Evolutionary conservation across 768 basidiomycete genomes (phyloP), one percentile per base, ranked within the genome.

Genomic region (Daedalea quercina): DNA sequence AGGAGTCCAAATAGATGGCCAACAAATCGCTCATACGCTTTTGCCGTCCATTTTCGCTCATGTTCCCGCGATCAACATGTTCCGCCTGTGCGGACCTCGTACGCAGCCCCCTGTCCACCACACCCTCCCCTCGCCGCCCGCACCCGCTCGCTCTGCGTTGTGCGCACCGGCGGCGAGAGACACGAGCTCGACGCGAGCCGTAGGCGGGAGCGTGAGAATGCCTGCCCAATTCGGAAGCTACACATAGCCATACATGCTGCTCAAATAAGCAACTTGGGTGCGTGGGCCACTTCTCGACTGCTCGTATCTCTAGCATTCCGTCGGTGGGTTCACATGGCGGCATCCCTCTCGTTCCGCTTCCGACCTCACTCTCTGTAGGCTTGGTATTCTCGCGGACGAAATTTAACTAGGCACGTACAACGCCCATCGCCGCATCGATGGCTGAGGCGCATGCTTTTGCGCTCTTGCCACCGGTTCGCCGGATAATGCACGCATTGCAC

Each of bases 1-100:
- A 44, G 41, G 44, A 46, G 52, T 44, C 56, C 59, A 55, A 60
- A 60, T 54, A 56, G 50, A 53, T 54, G 52, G 55, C 55, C 34
- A 53, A 57, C 54, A 54, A 51, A 53, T 54, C 52, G 55, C 55
- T 43, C 53, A 45, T 43, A 45, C 50, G 54, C 48, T 55, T 57
- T 60, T 57, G 54, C 56, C 59, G 56, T 55, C 46, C 50, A 33
- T 37, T 54, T 57, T 49, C 26, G 43, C 42, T 28, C 22, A 31
- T 43, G 50, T 56, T 56, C 50, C 54, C 40, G 49, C 46, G 40
- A 46, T 52, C 54, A 50, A 50, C 17, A 53, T 47, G 24, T 45
- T 52, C 41, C 55, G 52, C 44, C 44, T 40, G 8, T 40, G 37
- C 37, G 37, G 37, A n/a, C 28, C 28, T 31, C 33, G 31, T 51